A percentile compares a stretch with the other conserved stretches of the same genome.
These are phyloP conservation scores for Gamsiella multidivaricata DNA, from an alignment of 192 early-diverging fungal species.

Conservation along the genomic window DNA sequence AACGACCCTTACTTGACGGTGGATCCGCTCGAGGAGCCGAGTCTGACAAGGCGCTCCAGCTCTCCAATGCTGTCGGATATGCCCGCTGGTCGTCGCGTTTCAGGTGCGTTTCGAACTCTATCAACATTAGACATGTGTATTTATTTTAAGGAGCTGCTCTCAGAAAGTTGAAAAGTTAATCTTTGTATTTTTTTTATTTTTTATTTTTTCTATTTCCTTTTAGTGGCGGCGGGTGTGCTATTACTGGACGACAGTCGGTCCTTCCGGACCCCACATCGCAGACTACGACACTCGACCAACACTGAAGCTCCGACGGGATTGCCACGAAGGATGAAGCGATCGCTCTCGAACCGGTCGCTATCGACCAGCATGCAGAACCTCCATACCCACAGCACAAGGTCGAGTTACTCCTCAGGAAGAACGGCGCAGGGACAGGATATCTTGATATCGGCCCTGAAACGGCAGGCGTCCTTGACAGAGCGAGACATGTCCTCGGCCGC, in stretches of 20 bases:
- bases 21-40: conserved; percentile 15
- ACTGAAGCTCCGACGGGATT: conserved; percentile 15
- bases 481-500: neutral
- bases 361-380: conserved; percentile 41
- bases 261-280: conserved; percentile 25
- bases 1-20: conserved; percentile 24
- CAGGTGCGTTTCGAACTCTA: conserved; percentile 11
- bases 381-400: conserved; percentile 10
- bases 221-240: conserved; percentile 48
- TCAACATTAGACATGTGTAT: neutral
- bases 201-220: neutral
- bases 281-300: conserved; percentile 49
- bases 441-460: conserved; percentile 18
- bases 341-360: conserved; percentile 16
- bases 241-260: conserved; percentile 35
- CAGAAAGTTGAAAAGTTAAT: neutral
- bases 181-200: neutral
- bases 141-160: neutral
- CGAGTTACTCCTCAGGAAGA: conserved; percentile 15
- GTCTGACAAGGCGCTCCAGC: conserved; percentile 13
- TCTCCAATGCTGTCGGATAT: conserved; percentile 9
- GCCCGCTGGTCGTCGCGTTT: conserved; percentile 44
- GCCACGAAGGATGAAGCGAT: conserved; percentile 22
- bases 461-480: conserved; percentile 27
- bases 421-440: conserved; percentile 8